Conservation (phyloP, 2,329 filamentous ascomycete species). For the Alternaria sp. region DNA sequence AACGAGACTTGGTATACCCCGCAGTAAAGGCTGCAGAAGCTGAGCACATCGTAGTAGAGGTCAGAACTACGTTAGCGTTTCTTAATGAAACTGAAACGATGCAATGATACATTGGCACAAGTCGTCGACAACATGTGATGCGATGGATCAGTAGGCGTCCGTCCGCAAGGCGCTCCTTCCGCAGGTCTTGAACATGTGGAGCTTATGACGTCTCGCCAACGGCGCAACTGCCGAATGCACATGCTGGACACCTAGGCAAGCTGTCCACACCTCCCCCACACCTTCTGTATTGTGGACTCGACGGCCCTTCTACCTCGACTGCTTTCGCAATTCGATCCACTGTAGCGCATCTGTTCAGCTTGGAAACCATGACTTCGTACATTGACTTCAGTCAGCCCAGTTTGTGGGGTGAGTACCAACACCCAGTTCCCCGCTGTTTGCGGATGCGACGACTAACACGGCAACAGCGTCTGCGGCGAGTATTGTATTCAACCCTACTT, state of each 20-base stretch:
- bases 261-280: conserved; percentile 34
- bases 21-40: conserved; percentile 2
- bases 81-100: not conserved
- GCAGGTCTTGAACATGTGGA: conserved; percentile 10
- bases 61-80: not conserved
- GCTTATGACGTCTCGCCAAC: conserved; percentile 45
- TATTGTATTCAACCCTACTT: conserved; percentile 96
- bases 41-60: not conserved
- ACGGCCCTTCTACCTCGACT: not conserved
- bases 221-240: conserved; percentile 28
- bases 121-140: not conserved
- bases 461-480: conserved; percentile 75
- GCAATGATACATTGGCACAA: not conserved
- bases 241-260: conserved; percentile 34
- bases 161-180: conserved; percentile 3
- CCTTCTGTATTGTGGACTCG: conserved; percentile 14
- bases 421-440: conserved; percentile 1
- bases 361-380: conserved; percentile 35
- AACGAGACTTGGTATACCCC: conserved; percentile 12
- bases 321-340: not conserved
- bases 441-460: conserved; percentile 11
- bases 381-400: conserved; percentile 58
- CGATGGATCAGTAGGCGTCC: not conserved
- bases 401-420: conserved; percentile 56
- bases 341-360: no score